Percentiles rank a stretch among this genome's conserved stretches.
Conservation (phyloP, 768 basidiomycete species). For the Auriscalpium orientale region DNA sequence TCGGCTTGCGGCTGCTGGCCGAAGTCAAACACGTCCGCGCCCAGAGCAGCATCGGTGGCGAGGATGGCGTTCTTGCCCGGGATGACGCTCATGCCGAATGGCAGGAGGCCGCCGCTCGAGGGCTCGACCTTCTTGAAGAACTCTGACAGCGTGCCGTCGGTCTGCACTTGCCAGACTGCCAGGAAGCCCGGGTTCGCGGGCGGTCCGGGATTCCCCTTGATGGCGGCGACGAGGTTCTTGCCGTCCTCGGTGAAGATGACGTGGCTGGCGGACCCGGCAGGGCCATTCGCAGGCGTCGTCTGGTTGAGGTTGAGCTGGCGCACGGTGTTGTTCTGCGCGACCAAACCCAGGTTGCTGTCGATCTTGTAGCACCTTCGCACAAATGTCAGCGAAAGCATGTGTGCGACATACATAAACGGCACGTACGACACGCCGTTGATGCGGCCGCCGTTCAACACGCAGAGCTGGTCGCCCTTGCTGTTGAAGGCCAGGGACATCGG, state of each 20-base stretch:
- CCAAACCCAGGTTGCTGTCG: conserved; percentile 34
- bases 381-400: too few species aligned
- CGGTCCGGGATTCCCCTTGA: conserved; percentile 31
- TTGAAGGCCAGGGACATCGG: conserved; percentile 17
- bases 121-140: conserved; percentile 32
- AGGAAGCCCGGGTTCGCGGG: conserved; percentile 41
- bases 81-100: conserved; percentile 38
- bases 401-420: background rate
- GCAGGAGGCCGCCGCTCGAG: conserved; percentile 35
- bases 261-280: conserved; percentile 37
- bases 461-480: conserved; percentile 7
- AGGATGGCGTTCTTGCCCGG: conserved; percentile 24
- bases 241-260: conserved; percentile 40
- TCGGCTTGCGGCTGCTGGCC: conserved; percentile 13
- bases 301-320: conserved; percentile 40
- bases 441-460: conserved; percentile 18
- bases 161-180: conserved; percentile 40
- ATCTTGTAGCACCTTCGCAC: conserved; percentile 34
- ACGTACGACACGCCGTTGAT: conserved; percentile 14
- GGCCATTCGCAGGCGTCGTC: conserved; percentile 43
- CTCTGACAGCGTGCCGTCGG: conserved; percentile 36
- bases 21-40: conserved; percentile 25
- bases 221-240: conserved; percentile 36
- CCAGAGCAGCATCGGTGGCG: conserved; percentile 22
- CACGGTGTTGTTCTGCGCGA: conserved; percentile 31